Percentiles rank a stretch among this genome's conserved stretches.
These are phyloP conservation scores for Debaryomyces sp. DNA, from an alignment of 1,139 yeast genomes.

Conservation along the genomic window DNA sequence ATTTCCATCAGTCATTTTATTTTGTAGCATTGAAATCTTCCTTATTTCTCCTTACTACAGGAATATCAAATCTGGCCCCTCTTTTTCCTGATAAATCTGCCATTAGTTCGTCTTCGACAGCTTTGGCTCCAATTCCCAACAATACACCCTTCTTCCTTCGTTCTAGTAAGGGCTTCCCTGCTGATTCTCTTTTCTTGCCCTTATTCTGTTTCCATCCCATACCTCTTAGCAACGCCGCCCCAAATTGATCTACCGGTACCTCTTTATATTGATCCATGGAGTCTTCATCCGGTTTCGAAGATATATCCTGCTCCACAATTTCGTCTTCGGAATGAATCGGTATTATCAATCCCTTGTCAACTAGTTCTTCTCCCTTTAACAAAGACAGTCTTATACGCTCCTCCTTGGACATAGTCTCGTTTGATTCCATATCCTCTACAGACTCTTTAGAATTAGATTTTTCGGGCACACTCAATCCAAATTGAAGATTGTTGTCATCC, in stretches of 20 bases:
- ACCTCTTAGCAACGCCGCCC: constrained; percentile 64
- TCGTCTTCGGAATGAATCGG: background rate
- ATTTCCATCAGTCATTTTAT: background rate
- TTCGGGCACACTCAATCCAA: constrained; percentile 22
- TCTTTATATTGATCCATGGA: constrained; percentile 31
- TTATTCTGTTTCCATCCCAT: constrained; percentile 46
- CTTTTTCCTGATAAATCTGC: constrained; percentile 33
- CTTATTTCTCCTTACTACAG: constrained; percentile 63
- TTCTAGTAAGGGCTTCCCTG: constrained; percentile 10
- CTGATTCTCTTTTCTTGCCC: constrained; percentile 9
- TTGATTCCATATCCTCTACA: constrained; percentile 3
- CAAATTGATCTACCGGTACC: constrained; percentile 86
- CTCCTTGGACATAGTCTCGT: constrained; percentile 5
- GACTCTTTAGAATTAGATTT: background rate
- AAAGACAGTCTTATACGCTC: constrained; percentile 4
- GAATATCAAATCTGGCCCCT: constrained; percentile 54
- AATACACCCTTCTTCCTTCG: constrained; percentile 37
- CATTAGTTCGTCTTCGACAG: constrained; percentile 34
- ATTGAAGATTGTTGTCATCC: constrained; percentile 19
- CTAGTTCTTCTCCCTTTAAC: constrained; percentile 11
- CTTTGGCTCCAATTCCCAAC: constrained; percentile 49
- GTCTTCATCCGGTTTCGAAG: constrained; percentile 21
- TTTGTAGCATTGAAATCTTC: background rate
- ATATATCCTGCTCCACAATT: constrained; percentile 11
- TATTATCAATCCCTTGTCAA: constrained; percentile 10